Base-by-base conservation (phyloP, 1,284 basidiomycete genomes). In the Puccinia triticina region DNA sequence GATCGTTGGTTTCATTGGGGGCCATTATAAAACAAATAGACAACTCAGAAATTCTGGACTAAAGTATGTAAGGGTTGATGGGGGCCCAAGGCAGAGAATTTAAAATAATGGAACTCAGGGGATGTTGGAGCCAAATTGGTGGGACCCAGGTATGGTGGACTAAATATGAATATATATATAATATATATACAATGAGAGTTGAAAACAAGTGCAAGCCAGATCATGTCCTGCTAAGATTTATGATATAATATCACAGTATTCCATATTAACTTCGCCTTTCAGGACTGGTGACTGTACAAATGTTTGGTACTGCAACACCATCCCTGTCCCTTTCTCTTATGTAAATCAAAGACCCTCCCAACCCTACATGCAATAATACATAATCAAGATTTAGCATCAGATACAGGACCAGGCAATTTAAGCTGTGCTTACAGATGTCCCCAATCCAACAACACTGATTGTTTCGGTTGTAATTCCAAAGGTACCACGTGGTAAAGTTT, bases 331-430 rank as follows among this genome's bases (percentile, higher is more conserved):
- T 18, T 18, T 18, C n/a, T 18, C 8, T 11, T 46, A 40, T n/a
- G 26, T n/a, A 59, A 59, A 10, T 43, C 21, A 43, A 69, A 69
- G 10, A 23, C 66, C 66, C 66, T 71, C 69, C 69, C 69, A 71
- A 29, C 69, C 69, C 69, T 71, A 23, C 37, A 69, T 69, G 37
- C 2, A 48, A 18, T 11, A 50, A 10, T 1, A 37, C 4, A 29
- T n/a, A 8, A 11, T 3, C 29, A 37, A 50, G n/a, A 18, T 16
- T 50, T n/a, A n/a, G 3, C 21, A 46, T 48, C 29, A 26, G 29
- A 29, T 48, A 2, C 34, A 29, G n/a, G 14, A n/a, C 5, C 59
- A 61, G 16, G 2, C 8, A 40, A 66, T n/a, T 7, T n/a, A n/a
- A n/a, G n/a, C n/a, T 23, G n/a, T 3, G 16, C 69, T n/a, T 50